phyloP scores from a whole-genome alignment of 192 early-diverging fungal species.

The Pilaira anomala region DNA sequence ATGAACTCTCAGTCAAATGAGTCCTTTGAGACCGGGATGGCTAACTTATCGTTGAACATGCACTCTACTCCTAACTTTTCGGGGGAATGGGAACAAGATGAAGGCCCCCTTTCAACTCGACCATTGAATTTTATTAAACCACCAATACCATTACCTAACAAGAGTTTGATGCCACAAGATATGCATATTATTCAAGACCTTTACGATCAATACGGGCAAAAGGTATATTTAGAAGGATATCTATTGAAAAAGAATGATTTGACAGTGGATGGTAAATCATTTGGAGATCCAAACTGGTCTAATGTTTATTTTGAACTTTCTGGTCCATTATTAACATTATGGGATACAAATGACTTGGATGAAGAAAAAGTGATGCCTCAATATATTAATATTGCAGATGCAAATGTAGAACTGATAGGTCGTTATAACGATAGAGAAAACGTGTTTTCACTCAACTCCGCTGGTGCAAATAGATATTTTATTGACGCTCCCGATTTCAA shows the following conservation, averaged over 20 bases:
- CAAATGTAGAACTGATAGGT: conserved; percentile 57
- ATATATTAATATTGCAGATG: conserved; percentile 77
- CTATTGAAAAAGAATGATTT: conserved; percentile 67
- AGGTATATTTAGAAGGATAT: conserved; percentile 68
- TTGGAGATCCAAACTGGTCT: conserved; percentile 63
- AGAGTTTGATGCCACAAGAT: conserved; percentile 31
- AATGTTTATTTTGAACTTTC: conserved; percentile 71
- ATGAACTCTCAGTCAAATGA: too few relatives aligned
- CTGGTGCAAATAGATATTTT: conserved; percentile 67
- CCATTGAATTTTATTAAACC: conserved; percentile 37
- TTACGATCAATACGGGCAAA: conserved; percentile 66
- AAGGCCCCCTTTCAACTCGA: background rate
- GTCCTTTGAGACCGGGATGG: too few relatives aligned
- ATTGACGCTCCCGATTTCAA: conserved; percentile 53
- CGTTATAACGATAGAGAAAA: conserved; percentile 45
- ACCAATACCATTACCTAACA: conserved; percentile 10
- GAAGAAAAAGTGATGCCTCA: conserved; percentile 56
- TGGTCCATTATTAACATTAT: conserved; percentile 65
- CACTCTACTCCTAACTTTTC: background rate
- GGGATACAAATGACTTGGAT: conserved; percentile 38
- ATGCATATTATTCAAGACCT: conserved; percentile 47
- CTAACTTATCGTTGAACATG: too few relatives aligned
- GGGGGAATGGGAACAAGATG: background rate
- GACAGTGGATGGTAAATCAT: conserved; percentile 57
- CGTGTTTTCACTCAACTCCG: conserved; percentile 64